Evolutionary conservation across 164 flowering plant species (phyloP).

Genomic region (Aristolochia contorta): DNA sequence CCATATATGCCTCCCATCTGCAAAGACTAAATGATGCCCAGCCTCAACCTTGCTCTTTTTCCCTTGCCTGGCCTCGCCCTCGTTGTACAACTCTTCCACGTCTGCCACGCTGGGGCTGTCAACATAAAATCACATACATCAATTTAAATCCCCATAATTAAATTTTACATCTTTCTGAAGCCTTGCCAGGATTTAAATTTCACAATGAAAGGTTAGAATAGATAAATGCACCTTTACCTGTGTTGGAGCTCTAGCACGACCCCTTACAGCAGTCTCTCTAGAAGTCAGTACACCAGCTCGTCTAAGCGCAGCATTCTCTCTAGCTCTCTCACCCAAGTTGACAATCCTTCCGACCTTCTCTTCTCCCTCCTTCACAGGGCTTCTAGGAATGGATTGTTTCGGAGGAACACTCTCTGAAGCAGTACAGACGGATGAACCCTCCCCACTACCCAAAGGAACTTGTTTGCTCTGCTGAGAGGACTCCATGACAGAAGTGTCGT

Average conservation of each 20-base stretch:
- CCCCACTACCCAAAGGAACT: slow-evolving; percentile 15
- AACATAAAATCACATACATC: too few relatives aligned
- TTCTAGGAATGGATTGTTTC: slow-evolving; percentile 15
- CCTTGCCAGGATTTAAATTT: too few relatives aligned
- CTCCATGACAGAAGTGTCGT: slow-evolving; percentile 14
- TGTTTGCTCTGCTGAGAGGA: slow-evolving; percentile 21
- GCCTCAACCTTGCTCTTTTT: too few relatives aligned
- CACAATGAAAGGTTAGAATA: too few relatives aligned
- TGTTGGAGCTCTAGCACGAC: slow-evolving; percentile 38
- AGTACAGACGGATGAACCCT: slow-evolving; percentile 18
- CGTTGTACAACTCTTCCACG: too few relatives aligned
- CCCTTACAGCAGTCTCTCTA: slow-evolving; percentile 20
- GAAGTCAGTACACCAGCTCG: slow-evolving; percentile 31
- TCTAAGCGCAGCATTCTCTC: slow-evolving; percentile 34
- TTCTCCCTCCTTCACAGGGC: slow-evolving; percentile 20
- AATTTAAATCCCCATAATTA: too few relatives aligned
- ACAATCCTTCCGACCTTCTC: slow-evolving; percentile 33
- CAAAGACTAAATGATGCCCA: too few relatives aligned
- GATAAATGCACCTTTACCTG: background rate
- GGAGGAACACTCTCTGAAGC: slow-evolving; percentile 13
- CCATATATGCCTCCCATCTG: too few relatives aligned
- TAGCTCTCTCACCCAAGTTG: slow-evolving; percentile 51
- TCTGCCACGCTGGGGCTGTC: too few relatives aligned
- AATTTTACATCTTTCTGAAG: too few relatives aligned
- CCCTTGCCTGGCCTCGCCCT: too few relatives aligned